Percentiles rank a stretch among this genome's conserved stretches.
Conservation (phyloP, 768 basidiomycete species). For the Paxillus rubicundulus region DNA sequence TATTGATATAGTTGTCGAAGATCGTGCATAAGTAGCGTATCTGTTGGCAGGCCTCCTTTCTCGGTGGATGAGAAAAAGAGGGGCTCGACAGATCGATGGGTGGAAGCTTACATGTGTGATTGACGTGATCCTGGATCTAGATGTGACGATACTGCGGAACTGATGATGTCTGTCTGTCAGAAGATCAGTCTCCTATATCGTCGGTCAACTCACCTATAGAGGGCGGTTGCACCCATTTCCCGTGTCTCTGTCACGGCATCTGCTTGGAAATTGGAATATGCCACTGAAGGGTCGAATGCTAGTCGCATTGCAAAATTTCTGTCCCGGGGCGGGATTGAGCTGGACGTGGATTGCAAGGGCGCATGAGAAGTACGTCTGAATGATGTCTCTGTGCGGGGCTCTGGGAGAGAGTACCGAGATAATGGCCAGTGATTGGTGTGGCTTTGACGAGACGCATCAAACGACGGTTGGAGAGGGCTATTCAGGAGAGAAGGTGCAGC, state of each 20-base stretch:
- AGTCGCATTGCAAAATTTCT: conserved; percentile 15
- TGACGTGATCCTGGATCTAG: conserved; percentile 24
- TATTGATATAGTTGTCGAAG: conserved; percentile 6
- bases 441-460: conserved; percentile 16
- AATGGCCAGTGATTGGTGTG: conserved; percentile 5
- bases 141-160: conserved; percentile 55
- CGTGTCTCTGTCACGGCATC: conserved; percentile 11
- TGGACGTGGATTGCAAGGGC: conserved; percentile 1
- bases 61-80: neutral
- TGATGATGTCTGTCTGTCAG: conserved; percentile 20
- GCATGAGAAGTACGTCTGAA: conserved; percentile 20
- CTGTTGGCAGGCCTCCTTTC: conserved; percentile 3
- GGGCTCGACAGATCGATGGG: neutral
- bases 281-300: conserved; percentile 46
- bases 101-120: conserved; percentile 21
- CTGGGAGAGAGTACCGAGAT: conserved; percentile 2
- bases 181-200: neutral
- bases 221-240: conserved; percentile 33
- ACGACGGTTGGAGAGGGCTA: conserved; percentile 21
- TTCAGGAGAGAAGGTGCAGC: conserved; percentile 18
- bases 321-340: conserved; percentile 3
- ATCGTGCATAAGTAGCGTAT: conserved; percentile 10
- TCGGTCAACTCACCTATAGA: conserved; percentile 54
- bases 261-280: conserved; percentile 37
- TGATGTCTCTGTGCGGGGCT: conserved; percentile 13